Evolutionary conservation across 192 early-diverging fungal genomes (phyloP), one percentile per base, ranked within the genome.

Genomic region (Linnemannia zychae): DNA sequence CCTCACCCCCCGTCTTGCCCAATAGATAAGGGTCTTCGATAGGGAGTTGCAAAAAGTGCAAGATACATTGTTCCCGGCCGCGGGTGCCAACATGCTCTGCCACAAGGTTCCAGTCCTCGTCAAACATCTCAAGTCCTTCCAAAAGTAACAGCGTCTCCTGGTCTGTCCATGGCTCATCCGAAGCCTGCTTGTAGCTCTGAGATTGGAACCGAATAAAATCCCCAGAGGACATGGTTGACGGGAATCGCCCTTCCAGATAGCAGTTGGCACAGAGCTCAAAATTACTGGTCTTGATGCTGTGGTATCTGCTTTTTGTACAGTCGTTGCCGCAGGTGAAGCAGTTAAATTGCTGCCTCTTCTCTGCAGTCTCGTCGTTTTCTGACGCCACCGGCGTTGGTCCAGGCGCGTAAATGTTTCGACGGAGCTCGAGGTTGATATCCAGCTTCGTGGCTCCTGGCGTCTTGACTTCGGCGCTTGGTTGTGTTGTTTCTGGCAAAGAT

Each of bases 181-280:
- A 83, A 18, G 88, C 88, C 68, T 87, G 88, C 37, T 87, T 87
- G 67, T 83, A 87, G 70, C 71, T 60, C 46, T 80, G 77, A 12
- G 87, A 88, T 16, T 94, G 91, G 37, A 97, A 87, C 40, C 92
- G 88, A n/a, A 98, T 87, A 92, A 99, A 99, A 85, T 99, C 98
- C 3, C 95, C 94, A 57, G 94, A 95, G 63, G 90, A 92, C 75
- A 95, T 90, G 6, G 90, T 90, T 22, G 96, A 92, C 7, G 98
- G 94, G 90, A 98, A 99, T 18, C 97, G 94, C 31, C 98, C 98
- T 76, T 98, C 96, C n/a, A 93, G 53, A 83, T 95, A 99, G 90
- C 98, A 99, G 73, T 92, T 93, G 28, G 92, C 79, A 78, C 98
- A 99, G 18, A 99, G 84, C 77, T 96, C 94, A 50, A 95, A 82